phyloP scores from a whole-genome alignment of 2,329 filamentous ascomycete species.

The Xylariomycetidae sp. region DNA sequence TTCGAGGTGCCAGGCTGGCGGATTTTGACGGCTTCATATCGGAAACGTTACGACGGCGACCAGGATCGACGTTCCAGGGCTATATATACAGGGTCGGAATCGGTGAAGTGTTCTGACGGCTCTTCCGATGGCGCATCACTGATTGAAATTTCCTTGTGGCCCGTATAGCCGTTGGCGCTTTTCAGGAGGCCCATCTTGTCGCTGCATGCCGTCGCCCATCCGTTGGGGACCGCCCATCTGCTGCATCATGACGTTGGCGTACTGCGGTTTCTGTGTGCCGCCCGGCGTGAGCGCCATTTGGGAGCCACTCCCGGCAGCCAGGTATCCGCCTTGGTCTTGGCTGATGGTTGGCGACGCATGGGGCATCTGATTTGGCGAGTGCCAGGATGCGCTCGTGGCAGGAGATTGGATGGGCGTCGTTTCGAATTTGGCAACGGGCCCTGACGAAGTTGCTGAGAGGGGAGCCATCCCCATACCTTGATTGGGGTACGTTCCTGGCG shows the following conservation, averaged over 20 bases:
- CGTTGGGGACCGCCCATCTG: conserved; percentile 26
- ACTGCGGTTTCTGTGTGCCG: conserved; percentile 28
- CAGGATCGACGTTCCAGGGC: conserved; percentile 2
- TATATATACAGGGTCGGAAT: conserved; percentile 23
- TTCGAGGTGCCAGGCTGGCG: too few relatives aligned
- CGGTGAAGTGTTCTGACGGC: conserved; percentile 6
- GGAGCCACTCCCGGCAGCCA: conserved; percentile 33
- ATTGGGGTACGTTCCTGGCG: conserved; percentile 26
- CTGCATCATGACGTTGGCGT: conserved; percentile 35
- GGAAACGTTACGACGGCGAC: too few relatives aligned
- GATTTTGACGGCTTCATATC: too few relatives aligned
- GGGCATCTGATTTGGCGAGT: conserved; percentile 46
- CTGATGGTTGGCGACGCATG: conserved; percentile 44
- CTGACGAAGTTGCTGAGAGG: conserved; percentile 25
- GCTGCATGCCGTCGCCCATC: conserved; percentile 26
- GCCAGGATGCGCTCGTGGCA: conserved; percentile 41
- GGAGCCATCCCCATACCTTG: conserved; percentile 28
- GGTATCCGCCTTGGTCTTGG: conserved; percentile 38
- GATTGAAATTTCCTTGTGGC: conserved; percentile 35
- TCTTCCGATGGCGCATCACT: conserved; percentile 22
- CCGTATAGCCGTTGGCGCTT: conserved; percentile 48
- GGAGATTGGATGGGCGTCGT: conserved; percentile 52
- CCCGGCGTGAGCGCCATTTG: conserved; percentile 34
- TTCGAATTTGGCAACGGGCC: conserved; percentile 42
- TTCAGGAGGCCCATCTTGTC: conserved; percentile 38